Evolutionary conservation across 345 rosid species (phyloP).

Genomic region (Erucastrum elatum): DNA sequence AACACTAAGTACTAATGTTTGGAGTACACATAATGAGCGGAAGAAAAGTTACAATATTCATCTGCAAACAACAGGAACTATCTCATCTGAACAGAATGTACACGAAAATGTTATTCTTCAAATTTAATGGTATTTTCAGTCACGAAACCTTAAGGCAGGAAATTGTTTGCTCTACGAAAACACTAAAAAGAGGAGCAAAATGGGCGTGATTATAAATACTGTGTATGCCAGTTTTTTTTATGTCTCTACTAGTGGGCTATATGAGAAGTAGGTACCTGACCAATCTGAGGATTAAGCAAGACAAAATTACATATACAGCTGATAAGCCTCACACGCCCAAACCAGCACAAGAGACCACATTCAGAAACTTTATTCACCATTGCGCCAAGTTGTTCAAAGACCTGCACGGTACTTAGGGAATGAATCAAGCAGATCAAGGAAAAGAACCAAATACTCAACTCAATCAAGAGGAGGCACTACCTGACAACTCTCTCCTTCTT

Average conservation of each 20-base stretch:
- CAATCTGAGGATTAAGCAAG: constrained; percentile 67
- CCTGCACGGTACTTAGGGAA: constrained; percentile 47
- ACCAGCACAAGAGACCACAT: constrained; percentile 76
- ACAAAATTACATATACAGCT: constrained; percentile 73
- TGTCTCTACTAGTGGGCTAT: constrained; percentile 9
- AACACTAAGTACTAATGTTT: constrained; percentile 6
- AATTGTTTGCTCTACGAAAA: constrained; percentile 10
- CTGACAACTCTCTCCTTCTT: constrained; percentile 54
- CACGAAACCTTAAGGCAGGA: constrained; percentile 18
- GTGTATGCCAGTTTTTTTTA: neutral
- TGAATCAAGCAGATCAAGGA: constrained; percentile 25
- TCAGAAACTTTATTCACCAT: constrained; percentile 70
- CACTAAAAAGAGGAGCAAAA: constrained; percentile 5
- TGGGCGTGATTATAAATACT: neutral
- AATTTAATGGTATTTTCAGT: constrained; percentile 1
- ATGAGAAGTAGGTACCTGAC: constrained; percentile 61
- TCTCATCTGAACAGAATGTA: constrained; percentile 18
- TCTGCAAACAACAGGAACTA: constrained; percentile 15
- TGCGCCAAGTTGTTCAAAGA: constrained; percentile 55
- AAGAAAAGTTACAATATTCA: neutral
- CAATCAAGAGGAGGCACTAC: constrained; percentile 41
- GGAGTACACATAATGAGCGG: neutral
- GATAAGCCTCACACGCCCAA: constrained; percentile 75
- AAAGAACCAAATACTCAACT: constrained; percentile 17
- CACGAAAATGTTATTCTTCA: constrained; percentile 8